Percentiles rank a stretch among this genome's conserved stretches.
Evolutionary conservation across 2,329 filamentous ascomycete species (phyloP).

Genomic region (Scorias spongiosa): DNA sequence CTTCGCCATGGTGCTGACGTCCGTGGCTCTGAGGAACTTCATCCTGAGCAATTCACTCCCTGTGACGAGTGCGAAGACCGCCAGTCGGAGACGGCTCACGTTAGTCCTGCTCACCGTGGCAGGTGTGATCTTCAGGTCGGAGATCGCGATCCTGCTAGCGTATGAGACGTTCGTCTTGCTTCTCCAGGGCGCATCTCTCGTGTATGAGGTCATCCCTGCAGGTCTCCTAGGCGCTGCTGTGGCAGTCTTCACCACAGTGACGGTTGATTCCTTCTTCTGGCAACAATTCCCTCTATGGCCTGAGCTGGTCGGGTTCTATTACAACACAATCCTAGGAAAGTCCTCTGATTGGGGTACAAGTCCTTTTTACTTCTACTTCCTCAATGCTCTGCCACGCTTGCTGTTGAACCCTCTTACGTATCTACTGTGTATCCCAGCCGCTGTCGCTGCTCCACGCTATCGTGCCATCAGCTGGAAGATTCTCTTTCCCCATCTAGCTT

Average conservation of each 20-base stretch:
- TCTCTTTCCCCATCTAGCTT: constrained; percentile 52
- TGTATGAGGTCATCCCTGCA: constrained; percentile 46
- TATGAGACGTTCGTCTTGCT: constrained; percentile 53
- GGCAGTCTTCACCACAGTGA: constrained; percentile 54
- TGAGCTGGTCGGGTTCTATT: constrained; percentile 76
- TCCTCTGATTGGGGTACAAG: constrained; percentile 78
- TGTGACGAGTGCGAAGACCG: constrained; percentile 19
- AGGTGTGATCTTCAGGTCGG: constrained; percentile 75
- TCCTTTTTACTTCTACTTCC: constrained; percentile 76
- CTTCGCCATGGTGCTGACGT: constrained; percentile 79
- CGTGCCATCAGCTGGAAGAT: constrained; percentile 33
- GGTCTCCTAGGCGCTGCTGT: constrained; percentile 50
- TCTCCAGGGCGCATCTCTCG: constrained; percentile 36
- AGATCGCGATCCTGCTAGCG: constrained; percentile 66
- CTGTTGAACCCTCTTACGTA: constrained; percentile 63
- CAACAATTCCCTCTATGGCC: constrained; percentile 66
- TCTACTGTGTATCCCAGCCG: constrained; percentile 34
- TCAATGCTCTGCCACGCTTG: constrained; percentile 64
- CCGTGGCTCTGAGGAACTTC: constrained; percentile 42
- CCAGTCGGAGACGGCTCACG: constrained; percentile 44
- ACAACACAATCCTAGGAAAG: constrained; percentile 73
- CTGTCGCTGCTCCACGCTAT: constrained; percentile 33
- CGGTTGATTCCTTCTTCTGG: constrained; percentile 89
- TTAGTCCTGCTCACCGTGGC: constrained; percentile 65
- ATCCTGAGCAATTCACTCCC: constrained; percentile 31